Evolutionary conservation across 2,329 filamentous ascomycete genomes (phyloP).

Genomic region (Furcasterigmium furcatum): DNA sequence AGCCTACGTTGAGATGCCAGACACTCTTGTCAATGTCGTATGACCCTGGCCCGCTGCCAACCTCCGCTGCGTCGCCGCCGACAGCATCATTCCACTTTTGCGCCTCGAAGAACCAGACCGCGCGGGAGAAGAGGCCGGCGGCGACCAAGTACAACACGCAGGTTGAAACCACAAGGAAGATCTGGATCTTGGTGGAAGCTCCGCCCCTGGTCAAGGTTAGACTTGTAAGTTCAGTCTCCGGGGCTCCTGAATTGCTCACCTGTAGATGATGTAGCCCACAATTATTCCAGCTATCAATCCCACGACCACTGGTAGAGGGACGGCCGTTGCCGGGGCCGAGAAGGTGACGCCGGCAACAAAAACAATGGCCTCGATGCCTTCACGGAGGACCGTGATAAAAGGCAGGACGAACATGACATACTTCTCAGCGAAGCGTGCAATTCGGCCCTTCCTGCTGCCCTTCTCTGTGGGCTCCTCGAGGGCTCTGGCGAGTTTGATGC

Average conservation of each 20-base stretch:
- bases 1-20: conserved; percentile 74
- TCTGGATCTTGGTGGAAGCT: conserved; percentile 46
- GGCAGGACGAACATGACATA: conserved; percentile 85
- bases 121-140: conserved; percentile 73
- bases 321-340: conserved; percentile 68
- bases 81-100: conserved; percentile 60
- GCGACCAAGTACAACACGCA: conserved; percentile 79
- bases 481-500: conserved; percentile 72
- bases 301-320: conserved; percentile 73
- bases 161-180: conserved; percentile 75
- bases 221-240: neutral
- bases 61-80: conserved; percentile 49
- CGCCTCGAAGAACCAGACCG: conserved; percentile 69
- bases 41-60: conserved; percentile 62
- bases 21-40: conserved; percentile 75
- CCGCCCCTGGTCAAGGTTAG: conserved; percentile 29
- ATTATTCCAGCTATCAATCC: conserved; percentile 65
- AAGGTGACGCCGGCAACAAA: conserved; percentile 85
- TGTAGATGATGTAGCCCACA: conserved; percentile 75
- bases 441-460: conserved; percentile 34
- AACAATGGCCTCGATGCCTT: conserved; percentile 82
- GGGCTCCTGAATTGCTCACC: conserved; percentile 44
- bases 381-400: conserved; percentile 82
- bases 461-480: conserved; percentile 51
- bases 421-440: conserved; percentile 68